Evolutionary conservation across 1,284 basidiomycete species (phyloP).

Genomic region (Coniophora puteana): DNA sequence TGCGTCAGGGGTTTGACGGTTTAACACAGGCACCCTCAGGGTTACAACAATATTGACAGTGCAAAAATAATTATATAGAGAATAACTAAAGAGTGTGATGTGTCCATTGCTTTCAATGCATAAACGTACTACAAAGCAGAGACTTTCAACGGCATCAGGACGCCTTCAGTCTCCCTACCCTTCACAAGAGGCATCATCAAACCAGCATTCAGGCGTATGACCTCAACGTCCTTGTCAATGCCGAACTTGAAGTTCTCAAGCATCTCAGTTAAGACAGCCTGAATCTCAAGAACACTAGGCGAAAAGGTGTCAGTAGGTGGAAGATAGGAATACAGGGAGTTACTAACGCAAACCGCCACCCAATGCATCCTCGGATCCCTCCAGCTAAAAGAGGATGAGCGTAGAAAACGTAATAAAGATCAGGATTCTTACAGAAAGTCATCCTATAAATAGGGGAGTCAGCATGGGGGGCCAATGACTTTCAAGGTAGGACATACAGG

Average conservation of each 20-base stretch:
- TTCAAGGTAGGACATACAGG: conserved; percentile 14
- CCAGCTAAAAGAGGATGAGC: conserved; percentile 9
- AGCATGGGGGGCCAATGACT: no score
- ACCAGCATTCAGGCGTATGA: conserved; percentile 15
- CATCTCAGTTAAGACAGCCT: conserved; percentile 19
- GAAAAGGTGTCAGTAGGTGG: neutral
- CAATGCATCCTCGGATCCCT: conserved; percentile 20
- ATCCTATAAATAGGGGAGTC: conserved; percentile 2
- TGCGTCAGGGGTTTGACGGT: no score
- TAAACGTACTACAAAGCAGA: conserved; percentile 1
- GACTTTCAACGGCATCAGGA: conserved; percentile 8
- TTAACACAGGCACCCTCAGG: no score
- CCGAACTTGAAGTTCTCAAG: conserved; percentile 22
- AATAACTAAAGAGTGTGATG: no score
- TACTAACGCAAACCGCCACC: conserved; percentile 24
- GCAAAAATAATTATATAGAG: no score
- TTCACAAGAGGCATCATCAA: conserved; percentile 21
- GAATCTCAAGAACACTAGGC: conserved; percentile 21
- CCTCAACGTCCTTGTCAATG: conserved; percentile 14
- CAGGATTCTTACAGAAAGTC: conserved; percentile 11
- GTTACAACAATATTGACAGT: no score
- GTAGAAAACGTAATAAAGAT: neutral
- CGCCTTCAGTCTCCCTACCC: conserved; percentile 15
- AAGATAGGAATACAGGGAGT: neutral
- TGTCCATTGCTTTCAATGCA: no score